Conservation (phyloP, 1,284 basidiomycete genomes). For the Fomitopsis betulina region DNA sequence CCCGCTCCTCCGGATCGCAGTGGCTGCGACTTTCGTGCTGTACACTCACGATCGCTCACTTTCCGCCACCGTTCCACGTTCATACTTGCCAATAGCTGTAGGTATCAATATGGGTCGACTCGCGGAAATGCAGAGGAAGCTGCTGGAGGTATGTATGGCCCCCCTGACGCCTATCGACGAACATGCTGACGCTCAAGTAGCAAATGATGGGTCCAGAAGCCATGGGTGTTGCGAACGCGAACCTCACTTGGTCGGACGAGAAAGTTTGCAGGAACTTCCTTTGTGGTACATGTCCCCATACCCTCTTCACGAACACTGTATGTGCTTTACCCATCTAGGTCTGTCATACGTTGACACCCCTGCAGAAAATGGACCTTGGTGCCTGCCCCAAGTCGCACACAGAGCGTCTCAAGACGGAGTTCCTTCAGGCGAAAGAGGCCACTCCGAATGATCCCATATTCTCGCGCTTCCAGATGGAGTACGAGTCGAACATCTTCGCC, state of each 20-base stretch:
- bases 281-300: constrained; percentile 96
- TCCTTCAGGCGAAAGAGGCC: constrained; percentile 72
- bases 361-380: constrained; percentile 98
- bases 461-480: constrained; percentile 85
- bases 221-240: constrained; percentile 91
- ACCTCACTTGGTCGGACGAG: constrained; percentile 93
- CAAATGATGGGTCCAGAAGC: constrained; percentile 99
- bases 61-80: too few species aligned
- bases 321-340: constrained; percentile 22
- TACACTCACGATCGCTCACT: background rate
- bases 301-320: constrained; percentile 97
- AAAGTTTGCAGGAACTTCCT: constrained; percentile 99
- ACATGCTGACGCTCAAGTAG: constrained; percentile 35
- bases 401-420: constrained; percentile 92
- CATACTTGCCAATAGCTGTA: background rate
- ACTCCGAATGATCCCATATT: constrained; percentile 78
- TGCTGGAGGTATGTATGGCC: constrained; percentile 67
- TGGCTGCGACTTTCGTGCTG: background rate
- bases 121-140: constrained; percentile 91
- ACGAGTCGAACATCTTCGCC: constrained; percentile 91
- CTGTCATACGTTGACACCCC: background rate
- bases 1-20: background rate
- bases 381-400: constrained; percentile 97
- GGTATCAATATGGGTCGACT: constrained; percentile 63
- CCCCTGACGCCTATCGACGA: constrained; percentile 4